phyloP scores from a whole-genome alignment of 2,329 filamentous ascomycete genomes.

The Madurella fahalii region DNA sequence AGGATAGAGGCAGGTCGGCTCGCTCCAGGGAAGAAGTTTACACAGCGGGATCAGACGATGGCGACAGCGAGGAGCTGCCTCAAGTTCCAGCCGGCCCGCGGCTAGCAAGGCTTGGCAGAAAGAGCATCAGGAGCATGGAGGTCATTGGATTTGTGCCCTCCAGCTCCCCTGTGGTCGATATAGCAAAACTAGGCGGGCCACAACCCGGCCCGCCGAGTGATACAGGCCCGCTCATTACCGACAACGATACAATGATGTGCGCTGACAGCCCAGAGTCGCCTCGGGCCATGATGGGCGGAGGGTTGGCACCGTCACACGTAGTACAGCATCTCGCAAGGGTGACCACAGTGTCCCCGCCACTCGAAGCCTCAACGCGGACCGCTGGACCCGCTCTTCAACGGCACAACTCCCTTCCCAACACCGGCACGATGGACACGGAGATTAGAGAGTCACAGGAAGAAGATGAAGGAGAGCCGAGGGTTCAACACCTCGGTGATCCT shows the following conservation, averaged over 20 bases:
- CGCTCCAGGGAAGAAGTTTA: background rate
- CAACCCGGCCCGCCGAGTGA: background rate
- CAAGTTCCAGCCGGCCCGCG: slow-evolving; percentile 31
- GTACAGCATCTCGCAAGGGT: no score
- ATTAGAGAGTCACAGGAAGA: background rate
- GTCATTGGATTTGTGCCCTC: slow-evolving; percentile 39
- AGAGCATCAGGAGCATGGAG: slow-evolving; percentile 44
- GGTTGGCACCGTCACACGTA: no score
- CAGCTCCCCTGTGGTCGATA: slow-evolving; percentile 12
- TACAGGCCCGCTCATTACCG: background rate
- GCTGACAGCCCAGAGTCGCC: no score
- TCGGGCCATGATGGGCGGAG: no score
- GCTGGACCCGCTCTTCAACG: background rate
- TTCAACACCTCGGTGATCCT: background rate
- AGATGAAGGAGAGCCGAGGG: background rate
- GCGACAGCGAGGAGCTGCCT: slow-evolving; percentile 17
- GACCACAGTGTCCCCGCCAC: no score
- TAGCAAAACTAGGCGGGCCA: background rate
- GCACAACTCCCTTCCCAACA: background rate
- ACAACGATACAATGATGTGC: background rate
- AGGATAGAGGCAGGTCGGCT: background rate
- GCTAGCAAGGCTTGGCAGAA: slow-evolving; percentile 39
- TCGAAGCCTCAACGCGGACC: background rate
- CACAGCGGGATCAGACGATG: background rate
- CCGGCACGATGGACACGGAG: background rate